Percentiles rank a stretch among this genome's conserved stretches.
These are phyloP conservation scores for Mortierella sp. DNA, from an alignment of 371 early-diverging fungal genomes.

Conservation along the genomic window DNA sequence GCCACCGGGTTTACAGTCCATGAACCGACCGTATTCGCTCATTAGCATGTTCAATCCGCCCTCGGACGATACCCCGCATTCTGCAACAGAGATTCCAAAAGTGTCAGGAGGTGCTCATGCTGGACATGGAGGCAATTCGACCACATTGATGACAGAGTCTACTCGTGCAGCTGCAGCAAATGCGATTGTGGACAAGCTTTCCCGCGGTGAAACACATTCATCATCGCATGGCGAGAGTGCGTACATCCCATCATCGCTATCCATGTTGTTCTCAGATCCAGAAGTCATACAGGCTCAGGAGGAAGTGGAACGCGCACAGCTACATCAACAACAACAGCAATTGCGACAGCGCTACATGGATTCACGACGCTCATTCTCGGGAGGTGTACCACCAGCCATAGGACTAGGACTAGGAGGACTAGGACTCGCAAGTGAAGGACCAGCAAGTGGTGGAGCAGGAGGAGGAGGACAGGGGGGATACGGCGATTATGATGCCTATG, in stretches of 20 bases:
- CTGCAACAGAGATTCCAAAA: too few relatives aligned
- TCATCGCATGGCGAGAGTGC: slow-evolving; percentile 30
- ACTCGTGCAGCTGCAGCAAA: slow-evolving; percentile 33
- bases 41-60: slow-evolving; percentile 7
- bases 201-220: slow-evolving; percentile 3
- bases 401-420: neutral
- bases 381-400: too few relatives aligned
- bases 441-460: neutral
- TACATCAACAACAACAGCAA: slow-evolving; percentile 22
- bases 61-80: too few relatives aligned
- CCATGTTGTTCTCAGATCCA: slow-evolving; percentile 47
- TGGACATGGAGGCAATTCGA: too few relatives aligned
- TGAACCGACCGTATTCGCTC: slow-evolving; percentile 33
- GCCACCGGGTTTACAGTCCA: slow-evolving; percentile 9
- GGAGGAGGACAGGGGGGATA: neutral
- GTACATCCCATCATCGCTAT: slow-evolving; percentile 44
- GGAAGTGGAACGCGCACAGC: slow-evolving; percentile 22
- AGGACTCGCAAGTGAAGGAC: neutral
- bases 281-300: slow-evolving; percentile 37
- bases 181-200: slow-evolving; percentile 21
- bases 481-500: neutral
- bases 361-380: slow-evolving; percentile 16
- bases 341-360: slow-evolving; percentile 14
- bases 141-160: slow-evolving; percentile 20
- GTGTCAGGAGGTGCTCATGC: too few relatives aligned